Evolutionary conservation across 176 grass and related monocot species (phyloP), one percentile per base, ranked within the genome.

Genomic region (Carex myosuroides): DNA sequence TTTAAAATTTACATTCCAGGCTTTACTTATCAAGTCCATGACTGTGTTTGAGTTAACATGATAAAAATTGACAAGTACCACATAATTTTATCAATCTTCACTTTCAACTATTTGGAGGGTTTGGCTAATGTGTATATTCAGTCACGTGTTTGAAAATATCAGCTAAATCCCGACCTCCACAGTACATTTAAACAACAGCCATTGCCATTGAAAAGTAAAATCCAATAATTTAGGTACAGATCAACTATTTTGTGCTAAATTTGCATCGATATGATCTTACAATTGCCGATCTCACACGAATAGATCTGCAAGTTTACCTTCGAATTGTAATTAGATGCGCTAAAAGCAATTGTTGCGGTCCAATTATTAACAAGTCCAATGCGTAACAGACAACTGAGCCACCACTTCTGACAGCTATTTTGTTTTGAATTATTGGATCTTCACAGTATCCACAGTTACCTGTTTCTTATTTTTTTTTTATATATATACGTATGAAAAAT

Each of bases 301-400:
- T 42, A 56, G 5, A 73, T 48, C 16, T 52, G 50, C 6, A 89
- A 66, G 10, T 66, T 48, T 92, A 98, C 95, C 95, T 84, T 85
- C 89, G 87, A 98, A 98, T 82, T 91, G 41, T 6, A 42, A 42
- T 42, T 42, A 42, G 41, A 42, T 42, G 41, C 41, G 41, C 41
- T 8, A 8, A 42, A 42, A 42, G 41, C 41, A 42, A 42, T 42
- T 42, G 41, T 42, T 42, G 41, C 6, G 41, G 6, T 42, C 41
- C 41, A 42, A 42, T 42, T 42, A 42, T 42, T 42, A 42, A 42
- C 4, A 42, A 42, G 41, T 70, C 7, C 35, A 44, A 70, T n/a
- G 35, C 17, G 9, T 17, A 42, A 41, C 18, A 12, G 9, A 44
- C 69, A 72, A 30, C 29, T 69, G 32, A 17, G 13, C 39, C 69